These are phyloP conservation scores for Aspergillus sclerotioniger DNA, from an alignment of 495 filamentous ascomycete genomes.

Conservation along the genomic window DNA sequence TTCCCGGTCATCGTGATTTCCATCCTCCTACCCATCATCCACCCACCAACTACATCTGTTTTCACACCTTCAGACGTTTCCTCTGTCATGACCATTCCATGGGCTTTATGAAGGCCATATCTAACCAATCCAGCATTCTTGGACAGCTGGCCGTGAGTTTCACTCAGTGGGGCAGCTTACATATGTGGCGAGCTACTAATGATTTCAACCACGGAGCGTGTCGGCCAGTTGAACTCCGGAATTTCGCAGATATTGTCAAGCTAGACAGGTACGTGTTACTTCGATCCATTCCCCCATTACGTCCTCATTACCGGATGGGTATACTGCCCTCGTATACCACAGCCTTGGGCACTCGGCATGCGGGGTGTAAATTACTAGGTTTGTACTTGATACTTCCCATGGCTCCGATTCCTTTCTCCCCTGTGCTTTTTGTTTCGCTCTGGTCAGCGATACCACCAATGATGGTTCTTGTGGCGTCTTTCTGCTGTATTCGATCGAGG, in stretches of 20 bases:
- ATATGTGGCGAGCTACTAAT: neutral
- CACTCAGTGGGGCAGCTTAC: neutral
- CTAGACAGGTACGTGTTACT: constrained; percentile 22
- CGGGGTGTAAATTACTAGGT: constrained; percentile 19
- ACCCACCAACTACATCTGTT: neutral
- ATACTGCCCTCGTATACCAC: constrained; percentile 9
- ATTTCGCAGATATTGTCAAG: neutral
- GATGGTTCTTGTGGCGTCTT: neutral
- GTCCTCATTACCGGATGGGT: neutral
- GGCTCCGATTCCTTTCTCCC: neutral
- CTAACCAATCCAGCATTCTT: constrained; percentile 14
- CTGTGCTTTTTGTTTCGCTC: constrained; percentile 1
- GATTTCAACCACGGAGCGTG: neutral
- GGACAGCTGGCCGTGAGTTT: constrained; percentile 8
- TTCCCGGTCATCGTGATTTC: constrained; percentile 29
- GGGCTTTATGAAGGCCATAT: neutral
- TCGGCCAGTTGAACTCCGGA: neutral
- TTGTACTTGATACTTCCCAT: constrained; percentile 16
- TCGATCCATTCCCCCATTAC: constrained; percentile 2
- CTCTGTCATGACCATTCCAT: neutral
- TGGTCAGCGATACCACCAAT: constrained; percentile 16
- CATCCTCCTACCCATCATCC: neutral
- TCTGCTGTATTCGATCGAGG: neutral
- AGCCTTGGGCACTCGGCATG: neutral
- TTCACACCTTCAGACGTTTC: neutral